Percentiles rank a stretch among this genome's conserved stretches.
Conservation (phyloP, 1,284 basidiomycete genomes). For the Ganoderma sinense region DNA sequence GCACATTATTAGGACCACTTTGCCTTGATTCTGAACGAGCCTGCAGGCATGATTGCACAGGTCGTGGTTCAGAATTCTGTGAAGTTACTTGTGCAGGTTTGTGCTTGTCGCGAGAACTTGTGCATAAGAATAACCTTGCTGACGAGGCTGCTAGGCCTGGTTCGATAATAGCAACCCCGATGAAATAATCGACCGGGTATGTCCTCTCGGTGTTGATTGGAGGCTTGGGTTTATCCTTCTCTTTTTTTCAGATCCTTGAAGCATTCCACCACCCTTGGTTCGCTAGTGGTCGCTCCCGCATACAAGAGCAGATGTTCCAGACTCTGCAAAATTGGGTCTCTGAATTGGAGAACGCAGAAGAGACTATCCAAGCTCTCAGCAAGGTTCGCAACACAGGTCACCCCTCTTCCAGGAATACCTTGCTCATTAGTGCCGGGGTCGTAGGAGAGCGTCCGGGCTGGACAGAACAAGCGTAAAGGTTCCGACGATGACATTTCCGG, state of each 20-base stretch:
- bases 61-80: conserved; percentile 71
- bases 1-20: conserved; percentile 60
- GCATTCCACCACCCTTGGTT: conserved; percentile 79
- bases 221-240: background rate
- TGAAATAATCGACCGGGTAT: conserved; percentile 56
- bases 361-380: conserved; percentile 54
- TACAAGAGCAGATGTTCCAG: conserved; percentile 73
- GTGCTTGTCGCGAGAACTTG: conserved; percentile 12
- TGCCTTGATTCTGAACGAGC: conserved; percentile 70
- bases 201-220: conserved; percentile 15
- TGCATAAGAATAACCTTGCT: background rate
- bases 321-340: conserved; percentile 66
- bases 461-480: conserved; percentile 49
- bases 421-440: background rate
- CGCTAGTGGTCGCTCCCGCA: conserved; percentile 58
- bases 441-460: conserved; percentile 42
- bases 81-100: conserved; percentile 66
- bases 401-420: background rate
- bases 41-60: conserved; percentile 76
- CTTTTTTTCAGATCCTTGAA: conserved; percentile 56
- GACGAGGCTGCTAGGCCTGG: conserved; percentile 52
- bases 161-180: conserved; percentile 57
- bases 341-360: conserved; percentile 51
- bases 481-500: conserved; percentile 41
- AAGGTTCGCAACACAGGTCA: conserved; percentile 46